Evolutionary conservation across 352 stramenopile genomes (phyloP).

Genomic region (Halophytophthora batemanensis): DNA sequence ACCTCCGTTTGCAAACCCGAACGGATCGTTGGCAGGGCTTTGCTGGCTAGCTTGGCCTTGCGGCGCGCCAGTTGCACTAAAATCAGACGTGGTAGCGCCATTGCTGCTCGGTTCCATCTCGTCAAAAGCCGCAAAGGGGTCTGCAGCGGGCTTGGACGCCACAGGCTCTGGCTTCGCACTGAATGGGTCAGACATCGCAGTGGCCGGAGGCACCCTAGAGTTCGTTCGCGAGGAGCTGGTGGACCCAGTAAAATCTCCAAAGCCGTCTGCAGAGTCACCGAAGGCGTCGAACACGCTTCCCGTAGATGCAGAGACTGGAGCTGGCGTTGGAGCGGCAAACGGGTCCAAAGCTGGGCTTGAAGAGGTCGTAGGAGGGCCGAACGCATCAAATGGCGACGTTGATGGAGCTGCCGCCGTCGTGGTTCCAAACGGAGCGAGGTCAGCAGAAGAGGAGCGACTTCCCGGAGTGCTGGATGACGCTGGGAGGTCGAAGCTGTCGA

Average conservation of each 20-base stretch:
- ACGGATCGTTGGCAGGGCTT: constrained; percentile 37
- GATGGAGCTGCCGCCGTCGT: constrained; percentile 15
- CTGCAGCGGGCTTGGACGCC: constrained; percentile 10
- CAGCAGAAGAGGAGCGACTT: constrained; percentile 18
- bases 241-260: constrained; percentile 30
- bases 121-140: constrained; percentile 74
- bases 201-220: constrained; percentile 26
- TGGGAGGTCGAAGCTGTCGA: constrained; percentile 36
- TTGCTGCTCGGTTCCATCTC: constrained; percentile 25
- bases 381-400: constrained; percentile 41
- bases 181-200: constrained; percentile 26
- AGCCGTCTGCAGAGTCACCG: constrained; percentile 26
- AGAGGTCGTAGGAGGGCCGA: constrained; percentile 18
- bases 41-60: constrained; percentile 14
- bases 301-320: constrained; percentile 1
- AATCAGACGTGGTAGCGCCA: constrained; percentile 9
- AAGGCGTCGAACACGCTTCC: constrained; percentile 34
- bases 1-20: constrained; percentile 34
- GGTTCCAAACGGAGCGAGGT: constrained; percentile 39
- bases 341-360: constrained; percentile 27
- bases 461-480: constrained; percentile 19
- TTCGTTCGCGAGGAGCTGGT: constrained; percentile 27
- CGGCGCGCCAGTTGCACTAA: constrained; percentile 13
- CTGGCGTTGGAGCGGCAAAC: constrained; percentile 29
- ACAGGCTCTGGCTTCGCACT: constrained; percentile 13